phyloP scores from a whole-genome alignment of 345 rosid genomes.

The Fremontodendron californicum region DNA sequence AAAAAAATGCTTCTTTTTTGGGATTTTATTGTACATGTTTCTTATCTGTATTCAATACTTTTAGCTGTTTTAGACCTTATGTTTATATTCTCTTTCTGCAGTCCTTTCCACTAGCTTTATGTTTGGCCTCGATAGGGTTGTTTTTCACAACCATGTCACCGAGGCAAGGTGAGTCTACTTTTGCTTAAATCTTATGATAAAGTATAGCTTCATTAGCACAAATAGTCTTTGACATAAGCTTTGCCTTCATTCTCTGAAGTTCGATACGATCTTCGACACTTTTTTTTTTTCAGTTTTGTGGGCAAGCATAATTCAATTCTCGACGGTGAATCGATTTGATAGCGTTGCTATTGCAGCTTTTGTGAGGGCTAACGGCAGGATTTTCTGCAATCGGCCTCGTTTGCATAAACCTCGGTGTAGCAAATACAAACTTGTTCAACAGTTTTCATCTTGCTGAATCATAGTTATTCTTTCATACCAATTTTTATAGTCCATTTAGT shows the following conservation, averaged over 20 bases:
- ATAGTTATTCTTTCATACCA: slow-evolving; percentile 5
- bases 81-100: slow-evolving; percentile 30
- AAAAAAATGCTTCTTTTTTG: background rate
- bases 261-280: slow-evolving; percentile 46
- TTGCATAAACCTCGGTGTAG: slow-evolving; percentile 59
- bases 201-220: background rate
- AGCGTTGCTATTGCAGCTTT: slow-evolving; percentile 51
- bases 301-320: slow-evolving; percentile 58
- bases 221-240: background rate
- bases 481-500: background rate
- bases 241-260: slow-evolving; percentile 39
- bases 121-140: slow-evolving; percentile 55
- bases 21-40: no score
- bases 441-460: background rate
- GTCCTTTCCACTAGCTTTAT: slow-evolving; percentile 71
- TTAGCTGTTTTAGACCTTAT: background rate
- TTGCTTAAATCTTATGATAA: background rate
- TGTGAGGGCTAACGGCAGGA: slow-evolving; percentile 73
- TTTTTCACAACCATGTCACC: slow-evolving; percentile 58
- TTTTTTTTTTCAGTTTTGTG: slow-evolving; percentile 67
- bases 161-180: slow-evolving; percentile 57
- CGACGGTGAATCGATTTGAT: no score
- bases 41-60: background rate
- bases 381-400: slow-evolving; percentile 91
- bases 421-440: background rate